Evolutionary conservation across 2,329 filamentous ascomycete genomes (phyloP).

Genomic region (Phialocephala sp.): DNA sequence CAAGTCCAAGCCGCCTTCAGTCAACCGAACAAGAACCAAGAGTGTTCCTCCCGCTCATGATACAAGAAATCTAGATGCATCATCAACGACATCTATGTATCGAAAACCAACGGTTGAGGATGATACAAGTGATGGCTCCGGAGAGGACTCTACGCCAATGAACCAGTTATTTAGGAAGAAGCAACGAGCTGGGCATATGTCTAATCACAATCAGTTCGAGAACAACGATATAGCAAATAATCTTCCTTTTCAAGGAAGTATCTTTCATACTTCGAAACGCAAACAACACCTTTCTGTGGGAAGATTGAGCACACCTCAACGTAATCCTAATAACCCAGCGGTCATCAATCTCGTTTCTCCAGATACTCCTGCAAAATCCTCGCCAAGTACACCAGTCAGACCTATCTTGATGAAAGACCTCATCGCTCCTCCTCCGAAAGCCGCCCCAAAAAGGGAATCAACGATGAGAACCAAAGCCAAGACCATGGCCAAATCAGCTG

Average conservation of each 20-base stretch:
- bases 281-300: neutral
- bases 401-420: constrained; percentile 2
- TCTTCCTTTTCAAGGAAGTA: constrained; percentile 6
- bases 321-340: neutral
- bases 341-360: constrained; percentile 1
- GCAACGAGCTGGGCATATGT: neutral
- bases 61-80: neutral
- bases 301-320: neutral
- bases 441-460: constrained; percentile 53
- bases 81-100: neutral
- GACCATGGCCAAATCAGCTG: constrained; percentile 42
- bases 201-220: neutral
- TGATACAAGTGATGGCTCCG: neutral
- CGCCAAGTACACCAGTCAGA: neutral
- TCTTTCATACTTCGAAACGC: neutral
- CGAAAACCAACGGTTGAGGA: neutral
- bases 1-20: no score
- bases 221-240: neutral
- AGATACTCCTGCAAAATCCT: no score
- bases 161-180: neutral
- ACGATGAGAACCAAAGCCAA: neutral
- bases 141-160: neutral
- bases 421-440: constrained; percentile 64
- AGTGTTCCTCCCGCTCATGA: neutral
- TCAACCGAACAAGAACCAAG: neutral